These are phyloP conservation scores for Allium sativum DNA, from an alignment of 106 monocot species.

Conservation along the genomic window DNA sequence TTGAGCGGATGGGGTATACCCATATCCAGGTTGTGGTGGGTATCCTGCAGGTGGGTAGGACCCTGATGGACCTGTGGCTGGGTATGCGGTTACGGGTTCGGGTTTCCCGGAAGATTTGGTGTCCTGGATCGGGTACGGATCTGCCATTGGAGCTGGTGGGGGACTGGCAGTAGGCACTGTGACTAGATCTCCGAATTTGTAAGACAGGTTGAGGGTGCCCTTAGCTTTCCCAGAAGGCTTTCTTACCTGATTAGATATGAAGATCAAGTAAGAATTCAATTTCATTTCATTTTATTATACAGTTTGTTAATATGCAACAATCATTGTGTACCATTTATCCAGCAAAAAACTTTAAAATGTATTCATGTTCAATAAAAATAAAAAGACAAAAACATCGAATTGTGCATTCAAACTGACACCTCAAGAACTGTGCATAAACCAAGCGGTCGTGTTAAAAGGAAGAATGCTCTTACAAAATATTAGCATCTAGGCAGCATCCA, in stretches of 20 bases:
- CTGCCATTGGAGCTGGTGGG: conserved; percentile 5
- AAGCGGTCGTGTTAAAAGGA: too few species aligned
- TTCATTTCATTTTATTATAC: too few species aligned
- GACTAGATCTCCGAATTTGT: conserved; percentile 40
- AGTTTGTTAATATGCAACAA: too few species aligned
- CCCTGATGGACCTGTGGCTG: conserved; percentile 8
- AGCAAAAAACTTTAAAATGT: too few species aligned
- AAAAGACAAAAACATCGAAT: too few species aligned
- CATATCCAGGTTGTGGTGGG: conserved; percentile 6
- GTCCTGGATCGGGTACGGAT: neutral
- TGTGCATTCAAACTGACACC: too few species aligned
- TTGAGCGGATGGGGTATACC: conserved; percentile 4
- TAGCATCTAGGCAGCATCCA: too few species aligned
- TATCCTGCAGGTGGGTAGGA: conserved; percentile 8
- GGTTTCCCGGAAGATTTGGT: neutral
- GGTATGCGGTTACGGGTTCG: conserved; percentile 35
- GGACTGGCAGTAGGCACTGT: neutral
- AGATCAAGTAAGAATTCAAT: neutral
- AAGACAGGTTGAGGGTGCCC: conserved; percentile 71
- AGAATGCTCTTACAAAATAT: too few species aligned
- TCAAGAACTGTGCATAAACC: too few species aligned
- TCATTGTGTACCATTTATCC: too few species aligned
- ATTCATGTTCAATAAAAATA: too few species aligned
- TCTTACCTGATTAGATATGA: conserved; percentile 31
- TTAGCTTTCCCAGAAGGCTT: conserved; percentile 36